Conservation (phyloP, 2,329 filamentous ascomycete genomes). For the Trichoderma sp. region DNA sequence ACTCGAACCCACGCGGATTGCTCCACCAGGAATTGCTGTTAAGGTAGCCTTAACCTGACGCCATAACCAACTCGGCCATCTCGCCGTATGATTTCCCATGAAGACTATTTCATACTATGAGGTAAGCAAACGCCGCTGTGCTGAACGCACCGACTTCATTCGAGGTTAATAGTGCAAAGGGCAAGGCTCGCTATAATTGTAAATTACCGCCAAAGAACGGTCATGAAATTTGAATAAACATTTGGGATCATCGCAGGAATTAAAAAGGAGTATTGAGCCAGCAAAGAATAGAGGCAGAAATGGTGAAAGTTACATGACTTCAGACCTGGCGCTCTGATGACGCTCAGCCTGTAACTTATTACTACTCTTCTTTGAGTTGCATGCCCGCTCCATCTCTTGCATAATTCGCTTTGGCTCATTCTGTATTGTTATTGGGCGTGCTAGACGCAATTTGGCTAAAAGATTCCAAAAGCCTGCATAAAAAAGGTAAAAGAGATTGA, state of each 20-base stretch:
- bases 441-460: slow-evolving; percentile 22
- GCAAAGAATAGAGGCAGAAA: neutral
- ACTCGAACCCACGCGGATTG: slow-evolving; percentile 23
- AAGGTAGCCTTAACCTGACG: slow-evolving; percentile 22
- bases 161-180: neutral
- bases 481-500: slow-evolving; percentile 24
- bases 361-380: neutral
- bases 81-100: neutral
- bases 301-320: neutral
- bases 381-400: slow-evolving; percentile 23
- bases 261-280: neutral
- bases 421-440: slow-evolving; percentile 19
- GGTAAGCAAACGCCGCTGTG: neutral
- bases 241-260: neutral
- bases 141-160: neutral
- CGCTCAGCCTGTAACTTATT: neutral
- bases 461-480: slow-evolving; percentile 24
- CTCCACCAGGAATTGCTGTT: slow-evolving; percentile 23
- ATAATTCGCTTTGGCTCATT: slow-evolving; percentile 28
- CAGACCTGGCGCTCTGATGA: neutral
- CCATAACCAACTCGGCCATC: slow-evolving; percentile 23
- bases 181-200: neutral
- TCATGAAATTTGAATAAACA: neutral
- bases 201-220: neutral
- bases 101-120: neutral